Base-by-base conservation (phyloP, 139 green algal species). In the Mychonastes homosphaera region DNA sequence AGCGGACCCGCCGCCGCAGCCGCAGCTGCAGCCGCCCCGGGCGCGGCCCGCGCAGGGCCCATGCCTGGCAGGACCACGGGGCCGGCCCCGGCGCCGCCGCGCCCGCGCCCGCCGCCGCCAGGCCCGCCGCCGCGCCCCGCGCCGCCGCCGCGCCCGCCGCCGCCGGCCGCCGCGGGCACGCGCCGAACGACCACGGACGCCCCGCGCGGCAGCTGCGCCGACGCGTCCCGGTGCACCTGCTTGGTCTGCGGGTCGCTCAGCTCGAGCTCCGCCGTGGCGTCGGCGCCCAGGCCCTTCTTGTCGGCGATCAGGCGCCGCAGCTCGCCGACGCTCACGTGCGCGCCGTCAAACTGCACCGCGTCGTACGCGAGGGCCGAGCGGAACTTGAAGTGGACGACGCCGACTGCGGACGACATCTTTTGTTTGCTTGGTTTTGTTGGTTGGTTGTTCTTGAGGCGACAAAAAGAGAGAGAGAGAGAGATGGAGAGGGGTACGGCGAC, bases 231-330 rank as follows among this genome's bases (percentile, higher is more conserved):
- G 30, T 79, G 81, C n/a, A 84, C 77, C 6, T 67, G 58, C 15
- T 74, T 65, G 0, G 73, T 79, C 32, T 58, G 50, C 2, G 78
- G 58, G 46, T 91, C 77, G 23, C 66, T 79, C 19, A 91, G 64
- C 27, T 73, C 72, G 6, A 91, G 67, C 68, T 87, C 79, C 10
- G 65, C 56, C 6, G 51, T 64, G 30, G 75, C 80, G n/a, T 81
- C 81, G 3, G 71, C 46, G 3, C 65, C 74, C 4, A 91, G 68
- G 4, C 80, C 80, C 47, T 82, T 84, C 53, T 87, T 87, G 30
- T 82, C 67, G 2, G 84, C 81, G 33, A 92, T 86, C 8, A 88
- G 56, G 2, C 72, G 74, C 64, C 88, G 90, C 18, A 92, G 65
- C 58, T 93, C 85, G 24, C 72, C 70, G 3, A 87, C 79, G 30